Evolutionary conservation across 192 early-diverging fungal species (phyloP).

Genomic region (Linnemannia elongata): DNA sequence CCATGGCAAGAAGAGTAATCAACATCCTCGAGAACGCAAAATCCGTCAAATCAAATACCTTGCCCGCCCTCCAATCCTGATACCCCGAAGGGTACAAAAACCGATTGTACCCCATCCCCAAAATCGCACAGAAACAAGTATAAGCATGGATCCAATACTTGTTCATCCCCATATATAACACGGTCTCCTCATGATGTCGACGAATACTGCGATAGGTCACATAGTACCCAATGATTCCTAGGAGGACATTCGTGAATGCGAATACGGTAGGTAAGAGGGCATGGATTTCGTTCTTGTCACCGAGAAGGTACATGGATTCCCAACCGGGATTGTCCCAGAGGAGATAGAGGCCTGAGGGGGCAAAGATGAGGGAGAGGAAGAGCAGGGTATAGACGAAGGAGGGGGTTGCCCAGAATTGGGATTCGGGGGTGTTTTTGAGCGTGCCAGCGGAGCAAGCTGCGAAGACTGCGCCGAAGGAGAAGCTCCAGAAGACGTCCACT

Average conservation of each 20-base stretch:
- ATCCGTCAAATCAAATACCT: slow-evolving; percentile 13
- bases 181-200: neutral
- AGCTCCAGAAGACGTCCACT: slow-evolving; percentile 34
- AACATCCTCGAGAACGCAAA: slow-evolving; percentile 23
- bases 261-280: slow-evolving; percentile 21
- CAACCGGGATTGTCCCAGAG: slow-evolving; percentile 37
- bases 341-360: slow-evolving; percentile 31
- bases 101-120: slow-evolving; percentile 29
- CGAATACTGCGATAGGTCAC: slow-evolving; percentile 22
- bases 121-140: slow-evolving; percentile 25
- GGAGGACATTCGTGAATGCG: slow-evolving; percentile 32
- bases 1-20: slow-evolving; percentile 23
- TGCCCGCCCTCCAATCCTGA: slow-evolving; percentile 17
- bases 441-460: slow-evolving; percentile 24
- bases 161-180: slow-evolving; percentile 8
- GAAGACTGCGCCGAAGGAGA: slow-evolving; percentile 26
- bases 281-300: slow-evolving; percentile 35
- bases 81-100: slow-evolving; percentile 23
- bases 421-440: neutral
- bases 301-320: slow-evolving; percentile 33
- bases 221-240: slow-evolving; percentile 28
- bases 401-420: slow-evolving; percentile 14
- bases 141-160: slow-evolving; percentile 35
- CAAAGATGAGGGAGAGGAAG: slow-evolving; percentile 31
- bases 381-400: slow-evolving; percentile 31